Evolutionary conservation across 2,329 filamentous ascomycete genomes (phyloP).

Genomic region (Aureobasidium namibiae): DNA sequence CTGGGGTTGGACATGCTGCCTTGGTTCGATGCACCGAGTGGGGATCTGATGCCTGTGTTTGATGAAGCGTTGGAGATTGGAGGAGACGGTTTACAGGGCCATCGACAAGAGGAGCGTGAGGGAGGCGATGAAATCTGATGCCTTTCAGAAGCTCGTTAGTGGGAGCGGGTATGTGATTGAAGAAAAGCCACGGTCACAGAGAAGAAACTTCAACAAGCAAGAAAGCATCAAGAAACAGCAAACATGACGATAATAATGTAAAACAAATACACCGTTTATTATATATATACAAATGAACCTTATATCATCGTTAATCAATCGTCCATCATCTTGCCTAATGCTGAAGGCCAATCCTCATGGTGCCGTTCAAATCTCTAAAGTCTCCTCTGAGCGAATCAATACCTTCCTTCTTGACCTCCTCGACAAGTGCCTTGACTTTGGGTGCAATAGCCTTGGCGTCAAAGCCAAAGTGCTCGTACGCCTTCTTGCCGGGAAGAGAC

Average conservation of each 20-base stretch:
- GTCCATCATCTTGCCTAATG: constrained; percentile 8
- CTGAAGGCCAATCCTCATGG: constrained; percentile 18
- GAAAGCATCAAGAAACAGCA: too few species aligned
- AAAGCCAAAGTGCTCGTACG: constrained; percentile 51
- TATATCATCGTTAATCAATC: neutral
- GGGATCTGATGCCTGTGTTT: neutral
- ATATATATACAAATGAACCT: neutral
- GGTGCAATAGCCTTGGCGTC: constrained; percentile 37
- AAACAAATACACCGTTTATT: too few species aligned
- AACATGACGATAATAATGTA: neutral
- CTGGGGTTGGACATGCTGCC: constrained; percentile 63
- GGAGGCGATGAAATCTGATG: neutral
- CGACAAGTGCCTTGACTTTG: constrained; percentile 31
- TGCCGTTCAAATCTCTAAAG: constrained; percentile 24
- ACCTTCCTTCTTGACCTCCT: constrained; percentile 29
- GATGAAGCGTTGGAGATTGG: neutral
- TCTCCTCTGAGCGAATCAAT: constrained; percentile 25
- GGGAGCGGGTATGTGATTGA: too few species aligned
- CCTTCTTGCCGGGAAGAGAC: constrained; percentile 45
- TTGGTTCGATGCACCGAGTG: constrained; percentile 51
- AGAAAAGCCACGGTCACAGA: too few species aligned
- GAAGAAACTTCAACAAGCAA: too few species aligned
- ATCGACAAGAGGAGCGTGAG: neutral
- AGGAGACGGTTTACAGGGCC: neutral
- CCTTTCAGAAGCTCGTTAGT: too few species aligned